Evolutionary conservation across 805 yeast species (phyloP), one percentile per base, ranked within the genome.

Genomic region (Suhomyces vadensis): DNA sequence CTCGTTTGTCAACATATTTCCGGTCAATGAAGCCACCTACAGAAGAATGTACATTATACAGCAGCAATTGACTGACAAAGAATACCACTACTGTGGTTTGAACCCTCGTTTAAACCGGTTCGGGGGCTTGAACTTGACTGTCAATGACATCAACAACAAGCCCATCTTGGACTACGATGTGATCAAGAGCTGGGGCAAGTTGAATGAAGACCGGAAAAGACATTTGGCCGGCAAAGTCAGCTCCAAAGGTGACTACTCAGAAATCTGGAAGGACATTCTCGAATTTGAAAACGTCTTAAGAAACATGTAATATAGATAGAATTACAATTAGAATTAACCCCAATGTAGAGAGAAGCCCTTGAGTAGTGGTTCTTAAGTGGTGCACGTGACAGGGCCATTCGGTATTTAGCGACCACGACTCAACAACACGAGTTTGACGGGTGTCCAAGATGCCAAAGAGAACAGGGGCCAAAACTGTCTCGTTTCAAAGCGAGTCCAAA

Each of bases 1-100:
- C 0, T 82, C 91, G 0, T 63, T 94, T 27, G 82, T 80, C 55
- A 77, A 79, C 40, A 79, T 94, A 6, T 70, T 79, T 16, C 97
- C 98, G 0, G 68, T 90, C 9, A 69, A 77, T 31, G 98, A 94
- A 58, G 66, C 79, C 2, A 74, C 81, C 9, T 94, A 89, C 64
- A 77, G 97, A 62, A 73, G 95, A 46, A 72, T 94, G 58, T 87
- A 86, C 57, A 83, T 89, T 26, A 69, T 92, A 16, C 97, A 91
- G 59, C 96, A 90, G 63, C 97, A 90, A 55, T 67, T 94, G 40
- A 76, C 77, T 27, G 97, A 91, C 44, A 86, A 86, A 52, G 87
- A 85, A 45, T 73, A 71, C 29, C 90, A 85, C 50, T 64, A 69
- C 45, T 83, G 86, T 40, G 97, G 97, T 0, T 67, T 94, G 51